phyloP scores from a whole-genome alignment of 2,329 filamentous ascomycete genomes.

The Aspergillus hiratsukae region DNA sequence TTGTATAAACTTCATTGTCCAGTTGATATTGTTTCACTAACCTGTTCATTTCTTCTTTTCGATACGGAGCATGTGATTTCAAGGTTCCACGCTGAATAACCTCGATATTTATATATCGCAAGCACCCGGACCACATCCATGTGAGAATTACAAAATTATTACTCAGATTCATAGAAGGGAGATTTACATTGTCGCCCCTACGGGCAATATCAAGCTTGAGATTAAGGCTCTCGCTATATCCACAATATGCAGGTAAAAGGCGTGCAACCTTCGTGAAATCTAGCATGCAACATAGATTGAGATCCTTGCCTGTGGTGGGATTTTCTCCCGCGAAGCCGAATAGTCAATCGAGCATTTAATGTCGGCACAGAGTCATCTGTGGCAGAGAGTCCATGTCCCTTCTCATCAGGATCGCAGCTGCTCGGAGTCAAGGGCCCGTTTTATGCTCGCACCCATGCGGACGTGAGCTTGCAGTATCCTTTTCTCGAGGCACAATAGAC shows the following conservation, averaged over 20 bases:
- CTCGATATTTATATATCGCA: neutral
- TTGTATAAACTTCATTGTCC: neutral
- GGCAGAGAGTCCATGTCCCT: neutral
- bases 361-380: neutral
- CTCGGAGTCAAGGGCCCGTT: neutral
- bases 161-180: neutral
- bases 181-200: neutral
- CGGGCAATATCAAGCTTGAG: neutral
- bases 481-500: neutral
- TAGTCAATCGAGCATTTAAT: neutral
- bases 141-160: neutral
- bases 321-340: neutral
- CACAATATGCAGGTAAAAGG: neutral
- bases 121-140: neutral
- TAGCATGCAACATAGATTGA: neutral
- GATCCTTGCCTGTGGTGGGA: neutral
- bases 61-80: neutral
- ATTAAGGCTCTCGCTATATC: neutral
- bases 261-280: neutral
- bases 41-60: too few relatives aligned
- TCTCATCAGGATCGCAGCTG: neutral
- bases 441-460: neutral
- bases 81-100: neutral
- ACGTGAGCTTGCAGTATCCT: neutral
- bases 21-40: too few relatives aligned